Conservation (phyloP, 345 rosid genomes). For the Eutrema japonicum region DNA sequence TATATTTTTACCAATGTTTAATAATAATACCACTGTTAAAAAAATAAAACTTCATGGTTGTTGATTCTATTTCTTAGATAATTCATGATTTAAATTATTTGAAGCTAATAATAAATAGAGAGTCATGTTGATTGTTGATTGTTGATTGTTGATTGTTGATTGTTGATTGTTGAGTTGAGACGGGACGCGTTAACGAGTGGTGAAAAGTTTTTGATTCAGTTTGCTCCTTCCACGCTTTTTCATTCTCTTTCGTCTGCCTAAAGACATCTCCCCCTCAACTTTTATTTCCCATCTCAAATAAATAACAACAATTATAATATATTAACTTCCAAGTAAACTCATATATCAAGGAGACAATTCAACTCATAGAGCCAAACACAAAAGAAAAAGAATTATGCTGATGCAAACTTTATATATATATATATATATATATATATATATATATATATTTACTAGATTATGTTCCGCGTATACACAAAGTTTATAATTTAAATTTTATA, state of each 20-base stretch:
- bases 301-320: background rate
- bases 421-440: background rate
- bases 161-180: too few species aligned
- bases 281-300: background rate
- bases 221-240: slow-evolving; percentile 44
- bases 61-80: background rate
- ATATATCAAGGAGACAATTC: slow-evolving; percentile 16
- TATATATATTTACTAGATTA: background rate
- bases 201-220: slow-evolving; percentile 29
- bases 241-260: slow-evolving; percentile 31
- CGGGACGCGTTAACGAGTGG: slow-evolving; percentile 40
- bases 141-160: too few species aligned
- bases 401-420: background rate
- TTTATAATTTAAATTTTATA: too few species aligned
- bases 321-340: slow-evolving; percentile 29
- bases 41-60: too few species aligned
- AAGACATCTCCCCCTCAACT: slow-evolving; percentile 43
- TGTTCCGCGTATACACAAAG: too few species aligned
- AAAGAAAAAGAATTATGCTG: background rate
- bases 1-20: too few species aligned
- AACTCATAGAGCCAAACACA: slow-evolving; percentile 3
- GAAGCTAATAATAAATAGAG: background rate
- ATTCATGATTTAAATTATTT: background rate
- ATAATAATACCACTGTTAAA: too few species aligned
- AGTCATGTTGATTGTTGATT: slow-evolving; percentile 2